Evolutionary conservation across 2,329 filamentous ascomycete genomes (phyloP), one percentile per base, ranked within the genome.

Genomic region (Clonostachys solani): DNA sequence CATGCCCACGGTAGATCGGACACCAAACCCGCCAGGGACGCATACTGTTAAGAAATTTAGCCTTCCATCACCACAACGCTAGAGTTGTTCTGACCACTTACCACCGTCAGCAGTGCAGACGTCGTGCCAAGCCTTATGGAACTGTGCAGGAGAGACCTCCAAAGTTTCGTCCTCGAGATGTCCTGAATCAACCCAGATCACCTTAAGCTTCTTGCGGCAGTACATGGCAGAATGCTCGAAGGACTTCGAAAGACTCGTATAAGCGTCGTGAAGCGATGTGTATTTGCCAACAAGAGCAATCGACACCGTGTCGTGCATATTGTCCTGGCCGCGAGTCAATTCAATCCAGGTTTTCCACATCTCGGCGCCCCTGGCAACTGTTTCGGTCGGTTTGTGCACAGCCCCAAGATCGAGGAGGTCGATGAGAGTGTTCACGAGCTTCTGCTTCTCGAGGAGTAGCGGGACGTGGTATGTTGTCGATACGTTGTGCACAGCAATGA

Each of bases 231-330:
- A 83, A 68, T 97, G 92, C 68, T 97, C 92, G 4, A 97, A 77
- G 0, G 91, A 83, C 70, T 96, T 96, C 64, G 23, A 23, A 33
- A 33, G 42, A 33, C 23, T 43, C 42, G 42, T 43, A 33, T 33
- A 23, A 16, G 89, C 86, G 65, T 97, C 92, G 47, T 91, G 84
- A 5, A 92, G 81, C 46, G 83, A 81, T 18, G 84, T 85, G 65
- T 99, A 99, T 69, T 97, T 97, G 56, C 94, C 94, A 12, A 97
- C 92, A 12, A 99, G 74, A 9, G 83, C 90, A 62, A 99, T 95
- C 38, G 79, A 78, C 49, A 97, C 85, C 1, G 79, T 47, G 16
- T 49, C 43, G 75, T 33, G 12, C 12, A 40, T 89, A 84, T 17
- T 18, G 18, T 29, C 23, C 23, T 29, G 23, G 23, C 23, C 23